Percentiles rank a stretch among this genome's conserved stretches.
Evolutionary conservation across 2,329 filamentous ascomycete genomes (phyloP).

Genomic region (Pochonia chlamydosporia): DNA sequence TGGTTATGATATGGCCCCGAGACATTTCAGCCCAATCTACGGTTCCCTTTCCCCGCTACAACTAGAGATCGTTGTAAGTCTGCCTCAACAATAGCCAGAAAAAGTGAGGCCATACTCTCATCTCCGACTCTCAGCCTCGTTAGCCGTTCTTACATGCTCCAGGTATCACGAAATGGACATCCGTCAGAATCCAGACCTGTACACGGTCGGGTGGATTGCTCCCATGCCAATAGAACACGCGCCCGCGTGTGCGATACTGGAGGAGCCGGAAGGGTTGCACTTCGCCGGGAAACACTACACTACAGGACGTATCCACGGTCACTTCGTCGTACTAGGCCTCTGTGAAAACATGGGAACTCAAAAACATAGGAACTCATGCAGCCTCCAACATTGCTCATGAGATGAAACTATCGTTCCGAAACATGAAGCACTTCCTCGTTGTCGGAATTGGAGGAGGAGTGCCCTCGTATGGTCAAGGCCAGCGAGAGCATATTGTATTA

Average conservation of each 20-base stretch:
- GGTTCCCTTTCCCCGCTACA: no score
- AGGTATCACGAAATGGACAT: no score
- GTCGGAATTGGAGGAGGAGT: slow-evolving; percentile 5
- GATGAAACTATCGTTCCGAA: neutral
- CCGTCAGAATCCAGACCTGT: neutral
- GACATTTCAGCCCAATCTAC: no score
- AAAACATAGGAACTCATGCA: neutral
- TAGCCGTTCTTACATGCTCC: no score
- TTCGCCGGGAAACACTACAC: neutral
- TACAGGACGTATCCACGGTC: neutral
- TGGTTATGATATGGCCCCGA: no score
- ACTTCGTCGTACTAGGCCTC: slow-evolving; percentile 2
- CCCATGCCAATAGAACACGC: slow-evolving; percentile 5
- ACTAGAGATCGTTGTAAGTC: no score
- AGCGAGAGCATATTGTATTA: slow-evolving; percentile 2
- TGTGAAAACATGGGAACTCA: no score
- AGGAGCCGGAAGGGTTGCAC: neutral
- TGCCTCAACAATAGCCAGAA: no score
- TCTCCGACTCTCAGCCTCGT: no score
- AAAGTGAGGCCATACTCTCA: neutral
- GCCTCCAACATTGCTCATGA: neutral
- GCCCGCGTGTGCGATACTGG: slow-evolving; percentile 3
- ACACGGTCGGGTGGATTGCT: slow-evolving; percentile 6
- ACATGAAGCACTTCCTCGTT: slow-evolving; percentile 6
- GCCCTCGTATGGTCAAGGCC: neutral